Evolutionary conservation across 148 eudicot species (phyloP), one percentile per base, ranked within the genome.

Genomic region (Camellia japonica): DNA sequence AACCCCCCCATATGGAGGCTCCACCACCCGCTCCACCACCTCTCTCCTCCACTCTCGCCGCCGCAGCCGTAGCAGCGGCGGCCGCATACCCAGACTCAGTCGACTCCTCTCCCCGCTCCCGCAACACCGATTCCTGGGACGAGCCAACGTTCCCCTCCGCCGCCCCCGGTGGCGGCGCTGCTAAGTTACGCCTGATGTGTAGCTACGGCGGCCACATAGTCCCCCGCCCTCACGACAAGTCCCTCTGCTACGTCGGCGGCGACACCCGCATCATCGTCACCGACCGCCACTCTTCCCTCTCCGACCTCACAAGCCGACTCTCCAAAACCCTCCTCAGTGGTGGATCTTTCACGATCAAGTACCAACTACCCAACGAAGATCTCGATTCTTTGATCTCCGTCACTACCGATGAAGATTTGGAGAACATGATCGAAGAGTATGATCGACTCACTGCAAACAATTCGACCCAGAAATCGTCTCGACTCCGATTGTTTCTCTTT

Each of bases 181-280:
- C 80, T 0, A 90, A 94, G 80, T 85, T 94, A 78, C 93, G 98
- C 0, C 86, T 94, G 5, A 91, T 94, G 97, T 91, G 93, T 82
- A 92, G 97, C 85, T 92, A 90, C 71, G 92, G 92, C 74, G 98
- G 98, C 2, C 98, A 93, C 85, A 94, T 94, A 63, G 74, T 94
- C 78, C 98, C 97, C 9, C 97, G 98, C 44, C 95, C 94, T 0
- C 93, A 89, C 84, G 98, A 94, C 65, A 94, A 92, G 67, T 77
- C 90, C 2, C 94, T 94, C 67, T 91, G 93, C 81, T 94, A 94
- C 88, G 88, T 90, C 79, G 97, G 97, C 63, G 98, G 98, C 13
- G 95, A 92, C 18, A 94, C 98, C n/a, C 89, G 95, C 16, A 91
- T 94, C 86, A 85, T 94, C 43, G 89, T 89, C 65, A 68, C 88